Evolutionary conservation across 2,329 filamentous ascomycete species (phyloP), one percentile per base, ranked within the genome.

Genomic region (Alternaria sp.): DNA sequence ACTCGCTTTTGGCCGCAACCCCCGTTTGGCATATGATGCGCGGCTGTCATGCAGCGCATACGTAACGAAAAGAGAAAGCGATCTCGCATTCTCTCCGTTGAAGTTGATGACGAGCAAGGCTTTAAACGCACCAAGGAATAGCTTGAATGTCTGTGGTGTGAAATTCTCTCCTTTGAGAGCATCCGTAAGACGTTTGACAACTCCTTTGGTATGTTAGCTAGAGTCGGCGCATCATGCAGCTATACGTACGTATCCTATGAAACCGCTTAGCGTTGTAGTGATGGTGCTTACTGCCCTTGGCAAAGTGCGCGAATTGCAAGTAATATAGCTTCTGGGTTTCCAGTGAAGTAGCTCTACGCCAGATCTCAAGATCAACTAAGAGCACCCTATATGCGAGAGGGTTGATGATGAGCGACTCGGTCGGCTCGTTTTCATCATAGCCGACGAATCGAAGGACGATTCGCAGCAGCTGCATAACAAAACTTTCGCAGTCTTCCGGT

Each of bases 371-470:
- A 78, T 99, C 95, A 55, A 98, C 92, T 28, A 99, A 85, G 18
- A 99, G 84, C 34, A 97, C 90, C 46, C 95, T 90, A 79, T 98
- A 99, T 4, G 94, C 95, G 63, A 99, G 85, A 0, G 95, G 94
- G 71, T 99, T 99, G 68, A 97, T 92, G 74, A 99, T 96, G 70
- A 97, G 92, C 1, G 94, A 97, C 59, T 94, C 90, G 59, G 93
- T 88, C 0, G 93, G 92, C 34, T 89, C 85, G n/a, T 86, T 82
- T 66, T 90, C 89, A 63, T 94, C 90, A 78, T 97, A 98, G 3
- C 95, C 95, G 60, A 97, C 89, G 76, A 98, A 99, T 8, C 87
- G 86, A 18, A 99, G 85, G 4, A 97, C 88, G 25, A 94, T 82
- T 59, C 88, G 89, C 6, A 99, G 84, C 9, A 97, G 83, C 65